Evolutionary conservation across 768 basidiomycete genomes (phyloP), one percentile per base, ranked within the genome.

Genomic region (Lentinula edodes): DNA sequence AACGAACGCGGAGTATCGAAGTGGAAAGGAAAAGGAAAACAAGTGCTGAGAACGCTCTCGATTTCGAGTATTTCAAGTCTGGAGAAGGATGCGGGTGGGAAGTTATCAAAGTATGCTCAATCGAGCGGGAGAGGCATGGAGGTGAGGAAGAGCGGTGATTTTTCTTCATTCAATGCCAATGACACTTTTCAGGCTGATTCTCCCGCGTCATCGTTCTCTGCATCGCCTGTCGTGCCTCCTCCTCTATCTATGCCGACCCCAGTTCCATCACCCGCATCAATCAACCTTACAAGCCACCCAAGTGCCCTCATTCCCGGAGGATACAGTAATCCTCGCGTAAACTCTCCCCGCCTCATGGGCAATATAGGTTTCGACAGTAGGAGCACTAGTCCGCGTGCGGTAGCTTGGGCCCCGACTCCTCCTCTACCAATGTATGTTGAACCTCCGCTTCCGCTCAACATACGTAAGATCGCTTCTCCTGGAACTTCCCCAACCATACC

Each of bases 11-110:
- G 50, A 10, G 59, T 35, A 53, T 52, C 59, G 28, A 60, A 60
- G 8, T 60, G 32, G 59, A 60, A 60, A 43, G 59, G 59, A 3
- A 53, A 60, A 23, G 58, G 46, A n/a, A 50, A 50, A 43, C 50
- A 60, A 5, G 15, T 36, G 2, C 7, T 52, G 45, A 46, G 32
- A 15, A 59, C 41, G 10, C 20, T 51, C 18, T 59, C 58, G 18
- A 59, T 59, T 6, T 59, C 58, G 15, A 48, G 45, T 51, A 48
- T 59, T 2, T 45, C 58, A 4, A 45, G 58, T 38, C 23, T 50
- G 32, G 58, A 46, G 18, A 50, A 20, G 18, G 58, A 48, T 13
- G n/a, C 34, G 8, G 13, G 34, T 12, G 48, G 20, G 4, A 20
- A 9, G 18, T 15, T 35, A 12, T 36, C 51, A 34, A 32, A 52